phyloP scores from a whole-genome alignment of 2,329 filamentous ascomycete genomes.

The Kalmusia sp. region DNA sequence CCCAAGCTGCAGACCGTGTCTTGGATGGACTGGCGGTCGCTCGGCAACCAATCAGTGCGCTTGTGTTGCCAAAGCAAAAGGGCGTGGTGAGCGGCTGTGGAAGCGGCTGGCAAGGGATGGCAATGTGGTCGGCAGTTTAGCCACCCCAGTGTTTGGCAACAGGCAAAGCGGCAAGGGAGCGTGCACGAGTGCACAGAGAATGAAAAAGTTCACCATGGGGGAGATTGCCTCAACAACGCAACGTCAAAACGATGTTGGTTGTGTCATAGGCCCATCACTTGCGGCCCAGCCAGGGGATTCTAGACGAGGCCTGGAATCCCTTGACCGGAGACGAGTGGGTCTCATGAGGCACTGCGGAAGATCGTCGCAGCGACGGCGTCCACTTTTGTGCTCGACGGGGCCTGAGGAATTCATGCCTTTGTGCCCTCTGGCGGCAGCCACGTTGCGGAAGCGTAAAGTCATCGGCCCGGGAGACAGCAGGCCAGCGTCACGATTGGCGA shows the following conservation, averaged over 20 bases:
- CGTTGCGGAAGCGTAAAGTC: slow-evolving; percentile 16
- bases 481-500: slow-evolving; percentile 10
- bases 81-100: slow-evolving; percentile 15
- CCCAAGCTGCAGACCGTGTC: slow-evolving; percentile 21
- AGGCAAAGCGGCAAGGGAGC: slow-evolving; percentile 16
- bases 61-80: slow-evolving; percentile 8
- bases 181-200: no score
- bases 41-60: slow-evolving; percentile 18
- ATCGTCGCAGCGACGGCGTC: slow-evolving; percentile 14
- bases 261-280: slow-evolving; percentile 24
- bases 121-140: slow-evolving; percentile 18
- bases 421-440: slow-evolving; percentile 17
- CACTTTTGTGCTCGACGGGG: neutral
- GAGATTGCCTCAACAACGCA: slow-evolving; percentile 19
- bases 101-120: slow-evolving; percentile 12
- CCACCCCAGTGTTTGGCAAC: slow-evolving; percentile 9
- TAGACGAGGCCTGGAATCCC: slow-evolving; percentile 29
- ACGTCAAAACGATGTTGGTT: slow-evolving; percentile 29
- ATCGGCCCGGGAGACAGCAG: slow-evolving; percentile 16
- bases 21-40: slow-evolving; percentile 16
- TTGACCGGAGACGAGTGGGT: slow-evolving; percentile 21
- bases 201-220: no score
- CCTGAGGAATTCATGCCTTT: neutral
- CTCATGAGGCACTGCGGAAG: slow-evolving; percentile 14
- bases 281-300: slow-evolving; percentile 6